Evolutionary conservation across 2,329 filamentous ascomycete species (phyloP).

Genomic region (Xylaria sp.): DNA sequence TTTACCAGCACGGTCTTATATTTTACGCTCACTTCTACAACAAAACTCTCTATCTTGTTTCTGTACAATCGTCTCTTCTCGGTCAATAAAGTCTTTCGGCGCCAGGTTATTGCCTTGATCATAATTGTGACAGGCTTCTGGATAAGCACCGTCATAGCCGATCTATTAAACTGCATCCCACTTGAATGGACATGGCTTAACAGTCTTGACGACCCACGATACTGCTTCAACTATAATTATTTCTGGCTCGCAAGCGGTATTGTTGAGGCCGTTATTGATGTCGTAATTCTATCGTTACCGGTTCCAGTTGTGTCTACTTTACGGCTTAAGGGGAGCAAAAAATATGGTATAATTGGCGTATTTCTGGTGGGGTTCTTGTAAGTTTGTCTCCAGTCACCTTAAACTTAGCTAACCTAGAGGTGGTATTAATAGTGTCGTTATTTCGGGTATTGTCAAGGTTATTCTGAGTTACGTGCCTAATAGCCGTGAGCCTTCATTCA

Average conservation of each 20-base stretch:
- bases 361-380: slow-evolving; percentile 38
- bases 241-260: slow-evolving; percentile 40
- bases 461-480: slow-evolving; percentile 31
- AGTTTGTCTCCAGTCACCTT: slow-evolving; percentile 3
- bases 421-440: slow-evolving; percentile 21
- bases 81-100: slow-evolving; percentile 38
- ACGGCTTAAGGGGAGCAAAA: slow-evolving; percentile 31
- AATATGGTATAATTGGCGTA: slow-evolving; percentile 38
- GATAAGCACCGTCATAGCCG: slow-evolving; percentile 37
- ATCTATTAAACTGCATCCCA: slow-evolving; percentile 42
- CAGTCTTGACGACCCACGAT: slow-evolving; percentile 37
- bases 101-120: slow-evolving; percentile 31
- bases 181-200: slow-evolving; percentile 41
- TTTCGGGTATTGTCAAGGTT: slow-evolving; percentile 34
- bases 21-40: slow-evolving; percentile 44
- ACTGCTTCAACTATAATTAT: slow-evolving; percentile 45
- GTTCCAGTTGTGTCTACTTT: slow-evolving; percentile 34
- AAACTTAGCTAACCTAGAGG: background rate
- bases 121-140: slow-evolving; percentile 36
- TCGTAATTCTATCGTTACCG: slow-evolving; percentile 35
- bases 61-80: slow-evolving; percentile 48
- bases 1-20: slow-evolving; percentile 47
- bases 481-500: slow-evolving; percentile 28
- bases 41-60: slow-evolving; percentile 49
- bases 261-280: slow-evolving; percentile 35